Conservation (phyloP, 2,329 filamentous ascomycete genomes). For the Beauveria medogensis region DNA sequence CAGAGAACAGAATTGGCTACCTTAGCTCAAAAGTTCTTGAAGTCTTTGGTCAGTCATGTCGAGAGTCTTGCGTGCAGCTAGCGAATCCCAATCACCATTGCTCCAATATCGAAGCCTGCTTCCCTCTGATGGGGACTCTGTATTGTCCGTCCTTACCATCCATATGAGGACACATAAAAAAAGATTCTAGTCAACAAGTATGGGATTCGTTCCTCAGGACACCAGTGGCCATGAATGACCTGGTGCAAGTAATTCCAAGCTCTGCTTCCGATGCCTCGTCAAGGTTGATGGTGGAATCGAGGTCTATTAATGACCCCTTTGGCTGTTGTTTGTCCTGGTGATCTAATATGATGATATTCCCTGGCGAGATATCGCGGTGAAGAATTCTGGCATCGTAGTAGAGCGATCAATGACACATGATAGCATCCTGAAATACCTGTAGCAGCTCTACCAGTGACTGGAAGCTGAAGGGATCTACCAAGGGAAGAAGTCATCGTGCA, state of each 20-base stretch:
- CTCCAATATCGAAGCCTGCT: not conserved
- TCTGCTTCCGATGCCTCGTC: too few relatives aligned
- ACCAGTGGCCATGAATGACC: not conserved
- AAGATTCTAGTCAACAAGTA: not conserved
- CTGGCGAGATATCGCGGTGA: not conserved
- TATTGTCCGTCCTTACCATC: not conserved
- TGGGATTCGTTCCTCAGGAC: not conserved
- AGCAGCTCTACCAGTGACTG: not conserved
- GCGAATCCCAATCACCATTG: too few relatives aligned
- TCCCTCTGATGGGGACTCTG: not conserved
- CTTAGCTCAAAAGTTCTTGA: too few relatives aligned
- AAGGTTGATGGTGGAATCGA: not conserved
- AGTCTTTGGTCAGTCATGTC: too few relatives aligned
- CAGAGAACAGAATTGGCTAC: too few relatives aligned
- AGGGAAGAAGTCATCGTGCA: not conserved
- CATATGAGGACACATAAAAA: not conserved
- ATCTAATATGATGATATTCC: not conserved
- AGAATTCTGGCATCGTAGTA: not conserved
- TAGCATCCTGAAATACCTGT: not conserved
- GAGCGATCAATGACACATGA: not conserved
- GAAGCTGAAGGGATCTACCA: not conserved
- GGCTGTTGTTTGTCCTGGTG: not conserved
- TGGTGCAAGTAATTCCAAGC: not conserved
- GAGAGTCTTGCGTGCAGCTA: too few relatives aligned
- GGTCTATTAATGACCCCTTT: not conserved